Base-by-base conservation (phyloP, 1,139 yeast genomes). In the Scheffersomyces parashehatae region DNA sequence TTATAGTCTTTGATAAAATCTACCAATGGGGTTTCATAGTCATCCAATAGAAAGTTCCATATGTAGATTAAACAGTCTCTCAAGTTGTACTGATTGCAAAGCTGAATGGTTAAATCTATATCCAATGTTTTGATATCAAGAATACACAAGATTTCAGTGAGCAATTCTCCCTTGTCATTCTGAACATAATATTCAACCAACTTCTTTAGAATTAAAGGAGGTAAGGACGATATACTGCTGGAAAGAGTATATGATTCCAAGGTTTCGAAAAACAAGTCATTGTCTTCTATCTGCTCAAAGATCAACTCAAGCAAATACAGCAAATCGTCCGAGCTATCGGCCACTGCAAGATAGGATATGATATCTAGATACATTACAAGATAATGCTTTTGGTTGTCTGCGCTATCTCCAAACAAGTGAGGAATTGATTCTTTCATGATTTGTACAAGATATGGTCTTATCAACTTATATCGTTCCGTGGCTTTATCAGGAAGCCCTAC, bases 81-180 rank as follows among this genome's bases (percentile, higher is more conserved):
- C 7, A 88, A 67, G 10, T 74, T 67, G 52, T 83, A 67, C 45
- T 74, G 57, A 28, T 68, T 66, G 58, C 95, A 86, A 29, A 88
- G 65, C 5, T 71, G 69, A 26, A 87, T 70, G 0, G 93, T 81
- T 28, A 84, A 62, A 61, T 90, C 95, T 36, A 89, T 74, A 58
- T 90, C 96, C 45, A 90, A 70, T n/a, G 81, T 72, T 3, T 67
- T 53, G 10, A 85, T 73, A 54, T 88, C 89, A 20, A 89, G 62
- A 9, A 80, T 64, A 53, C 95, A 84, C 12, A 89, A 67, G 20
- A 89, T 59, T 45, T 83, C 83, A 36, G 88, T 88, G 15, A 89
- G 67, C 1, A 68, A 58, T 3, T 73, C 74, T 1, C 83, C 79
- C 36, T 70, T 62, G 2, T 65, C 67, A 3, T 55, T 53, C 0